Base-by-base conservation (phyloP, 352 stramenopile genomes). In the Phytopythium helicoides region DNA sequence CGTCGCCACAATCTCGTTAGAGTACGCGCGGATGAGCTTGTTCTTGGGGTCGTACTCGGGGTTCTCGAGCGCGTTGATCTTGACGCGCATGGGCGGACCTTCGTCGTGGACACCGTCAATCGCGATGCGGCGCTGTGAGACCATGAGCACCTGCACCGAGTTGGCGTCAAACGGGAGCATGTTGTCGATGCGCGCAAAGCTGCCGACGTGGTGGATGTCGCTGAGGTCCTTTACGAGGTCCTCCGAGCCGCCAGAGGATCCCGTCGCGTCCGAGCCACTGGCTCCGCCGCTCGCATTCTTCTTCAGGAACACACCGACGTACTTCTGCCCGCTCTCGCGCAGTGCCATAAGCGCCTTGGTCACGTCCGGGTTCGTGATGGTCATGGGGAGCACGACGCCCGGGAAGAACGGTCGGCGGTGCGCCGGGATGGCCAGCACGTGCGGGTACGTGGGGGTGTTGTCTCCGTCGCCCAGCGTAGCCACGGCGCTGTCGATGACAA, bases 1-100 rank as follows among this genome's bases (percentile, higher is more conserved):
- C 22, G 94, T 97, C 22, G 83, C 92, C 7, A 99, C 79, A 48
- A 99, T 98, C 74, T 99, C 97, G 66, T 99, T 99, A 46, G 86
- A 97, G 46, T 98, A 97, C 5, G 97, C 97, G 34, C 89, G 80
- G 36, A 99, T 97, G 7, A 96, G 86, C 62, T 98, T 73, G 67
- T 73, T 89, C 52, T 91, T 78, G 8, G 82, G 66, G 50, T 92
- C 82, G 44, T 69, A 89, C 0, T 71, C 52, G 1, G 70, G 73
- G 59, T 92, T 91, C 54, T 95, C 75, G 60, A 94, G 50, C 33
- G 82, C 66, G 42, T 61, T 86, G 47, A 94, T 91, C 44, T 68
- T 78, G 35, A 89, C 81, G 12, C 81, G 63, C 42, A 94, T 18
- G 1, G 83, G 81, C 3, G 71, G 75, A 11, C 71, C 80, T 41